Evolutionary conservation across 805 yeast genomes (phyloP).

Genomic region (Ogataea populi-albae): DNA sequence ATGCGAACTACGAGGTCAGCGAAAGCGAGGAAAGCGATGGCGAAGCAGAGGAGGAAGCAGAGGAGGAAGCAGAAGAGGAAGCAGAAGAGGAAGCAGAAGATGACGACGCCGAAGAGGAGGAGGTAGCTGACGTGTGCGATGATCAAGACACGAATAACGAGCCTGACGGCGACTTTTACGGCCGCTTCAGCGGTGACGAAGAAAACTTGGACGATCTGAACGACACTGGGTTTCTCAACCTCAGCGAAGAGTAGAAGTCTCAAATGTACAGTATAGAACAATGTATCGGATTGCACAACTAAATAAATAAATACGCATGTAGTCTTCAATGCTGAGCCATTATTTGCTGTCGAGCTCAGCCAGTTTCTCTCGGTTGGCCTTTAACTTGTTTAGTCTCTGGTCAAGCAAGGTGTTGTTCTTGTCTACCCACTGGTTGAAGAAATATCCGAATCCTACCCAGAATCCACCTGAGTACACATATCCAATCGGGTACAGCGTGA

Average conservation of each 20-base stretch:
- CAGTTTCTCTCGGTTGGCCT: conserved; percentile 35
- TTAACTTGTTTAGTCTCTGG: conserved; percentile 35
- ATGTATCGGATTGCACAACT: background rate
- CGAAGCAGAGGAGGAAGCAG: conserved; percentile 19
- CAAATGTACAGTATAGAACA: conserved; percentile 2
- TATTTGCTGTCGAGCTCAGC: conserved; percentile 14
- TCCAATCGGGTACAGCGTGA: conserved; percentile 37
- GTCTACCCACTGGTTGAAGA: conserved; percentile 37
- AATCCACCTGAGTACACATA: conserved; percentile 42
- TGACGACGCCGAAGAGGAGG: conserved; percentile 8
- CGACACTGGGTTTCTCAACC: conserved; percentile 17
- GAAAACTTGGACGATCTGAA: conserved; percentile 13
- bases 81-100: conserved; percentile 4
- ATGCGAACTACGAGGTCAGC: conserved; percentile 28
- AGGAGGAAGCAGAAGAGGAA: conserved; percentile 17
- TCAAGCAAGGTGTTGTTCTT: conserved; percentile 38
- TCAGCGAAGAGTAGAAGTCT: conserved; percentile 10
- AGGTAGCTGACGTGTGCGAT: conserved; percentile 4
- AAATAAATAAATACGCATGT: too few species aligned
- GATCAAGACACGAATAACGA: conserved; percentile 8
- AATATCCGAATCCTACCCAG: conserved; percentile 43
- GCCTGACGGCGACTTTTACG: conserved; percentile 12
- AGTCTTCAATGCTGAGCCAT: conserved; percentile 3
- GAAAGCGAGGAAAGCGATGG: conserved; percentile 20
- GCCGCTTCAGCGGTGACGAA: conserved; percentile 11